Evolutionary conservation across 768 basidiomycete species (phyloP), one percentile per base, ranked within the genome.

Genomic region (Kwoniella sp.): DNA sequence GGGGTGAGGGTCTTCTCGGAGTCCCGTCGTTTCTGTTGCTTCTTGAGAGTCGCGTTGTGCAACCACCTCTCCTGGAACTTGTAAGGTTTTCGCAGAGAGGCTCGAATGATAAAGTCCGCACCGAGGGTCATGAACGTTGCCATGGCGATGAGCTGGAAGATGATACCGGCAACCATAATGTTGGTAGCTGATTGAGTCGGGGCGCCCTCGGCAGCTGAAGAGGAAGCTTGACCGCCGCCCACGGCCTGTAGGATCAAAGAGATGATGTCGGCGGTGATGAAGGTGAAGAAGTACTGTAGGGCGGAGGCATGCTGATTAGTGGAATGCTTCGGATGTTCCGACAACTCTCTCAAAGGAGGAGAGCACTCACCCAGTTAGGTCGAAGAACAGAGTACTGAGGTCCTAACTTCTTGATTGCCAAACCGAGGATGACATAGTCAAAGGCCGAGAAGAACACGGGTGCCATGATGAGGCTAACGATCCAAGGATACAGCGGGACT

Each of bases 101-200:
- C 70, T 22, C 77, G 69, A 30, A 74, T n/a, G 38, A 72, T 61
- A 59, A 81, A 79, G 63, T 79, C 76, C 26, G 75, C 30, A 1
- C 72, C 80, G 25, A 76, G 65, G 31, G 25, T 48, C 55, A 74
- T 57, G 56, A 81, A 81, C 34, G 71, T 50, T 37, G 70, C 64
- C 76, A 81, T 81, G 23, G 72, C 65, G n/a, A 72, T 55, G 17
- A 81, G 66, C 60, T 81, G 80, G 63, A 79, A 69, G 55, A 76
- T 71, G 70, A 81, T 79, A 55, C 79, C 80, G 12, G 73, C 78
- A 4, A 81, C 74, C 77, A 79, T 81, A 68, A 79, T 79, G 61
- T 79, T 69, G n/a, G 79, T 76, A 5, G 75, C 77, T 4, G 65
- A 54, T 25, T 71, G 62, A 0, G 74, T 76, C 3, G 74, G 71